These are phyloP conservation scores for Annulohypoxylon nitens DNA, from an alignment of 495 filamentous ascomycete species.

Conservation along the genomic window DNA sequence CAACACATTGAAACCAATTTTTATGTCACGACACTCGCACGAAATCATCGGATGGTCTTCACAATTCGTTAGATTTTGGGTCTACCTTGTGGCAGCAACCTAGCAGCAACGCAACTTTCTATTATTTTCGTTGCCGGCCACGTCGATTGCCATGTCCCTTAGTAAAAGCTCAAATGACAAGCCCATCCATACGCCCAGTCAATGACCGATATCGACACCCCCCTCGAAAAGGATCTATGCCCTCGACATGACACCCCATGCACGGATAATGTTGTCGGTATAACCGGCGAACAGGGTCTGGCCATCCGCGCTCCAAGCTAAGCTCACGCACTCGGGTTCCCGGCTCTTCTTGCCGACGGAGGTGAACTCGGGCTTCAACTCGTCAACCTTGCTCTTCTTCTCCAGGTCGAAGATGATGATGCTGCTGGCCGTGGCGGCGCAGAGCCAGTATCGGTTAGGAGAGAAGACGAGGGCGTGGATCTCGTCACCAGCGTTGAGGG, in stretches of 20 bases:
- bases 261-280: constrained; percentile 99
- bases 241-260: constrained; percentile 95
- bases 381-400: constrained; percentile 99
- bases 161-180: constrained; percentile 55
- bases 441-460: constrained; percentile 99
- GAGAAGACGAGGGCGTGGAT: constrained; percentile 99
- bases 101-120: constrained; percentile 47
- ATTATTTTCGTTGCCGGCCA: constrained; percentile 45
- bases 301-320: constrained; percentile 98
- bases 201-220: constrained; percentile 50
- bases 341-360: constrained; percentile 98
- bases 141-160: constrained; percentile 52
- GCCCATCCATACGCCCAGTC: constrained; percentile 55
- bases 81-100: constrained; percentile 51
- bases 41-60: constrained; percentile 39
- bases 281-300: constrained; percentile 99
- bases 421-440: constrained; percentile 93
- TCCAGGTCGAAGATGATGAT: constrained; percentile 99
- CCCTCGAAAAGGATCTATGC: constrained; percentile 60
- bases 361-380: constrained; percentile 98
- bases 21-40: constrained; percentile 11
- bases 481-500: constrained; percentile 98
- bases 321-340: constrained; percentile 96
- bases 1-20: neutral
- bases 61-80: constrained; percentile 53